Percentiles rank a stretch among this genome's conserved stretches.
Conservation (phyloP, 805 yeast genomes). For the Geotrichum ghanense region DNA sequence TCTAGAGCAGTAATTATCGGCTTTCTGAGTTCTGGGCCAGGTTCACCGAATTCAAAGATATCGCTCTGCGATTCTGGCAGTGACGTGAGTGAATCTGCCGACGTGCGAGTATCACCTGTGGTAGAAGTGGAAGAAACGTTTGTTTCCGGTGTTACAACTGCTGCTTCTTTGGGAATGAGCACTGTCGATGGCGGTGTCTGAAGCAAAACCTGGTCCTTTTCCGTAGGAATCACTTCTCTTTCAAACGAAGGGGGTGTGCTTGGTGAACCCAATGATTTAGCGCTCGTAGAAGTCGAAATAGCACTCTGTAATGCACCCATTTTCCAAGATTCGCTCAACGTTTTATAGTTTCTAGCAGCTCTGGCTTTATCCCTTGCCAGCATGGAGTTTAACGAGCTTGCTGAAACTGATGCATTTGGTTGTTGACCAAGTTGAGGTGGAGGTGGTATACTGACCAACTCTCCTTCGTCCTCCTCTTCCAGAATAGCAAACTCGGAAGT, state of each 20-base stretch:
- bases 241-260: too few species aligned
- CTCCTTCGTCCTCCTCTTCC: constrained; percentile 3
- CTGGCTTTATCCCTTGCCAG: not conserved
- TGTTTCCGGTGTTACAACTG: not conserved
- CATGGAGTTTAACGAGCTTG: not conserved
- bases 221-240: too few species aligned
- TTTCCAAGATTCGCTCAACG: not conserved
- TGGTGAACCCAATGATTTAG: too few species aligned
- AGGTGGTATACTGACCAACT: not conserved
- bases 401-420: not conserved
- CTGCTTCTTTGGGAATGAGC: not conserved
- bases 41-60: constrained; percentile 1
- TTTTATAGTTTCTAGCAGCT: not conserved
- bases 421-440: not conserved
- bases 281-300: not conserved
- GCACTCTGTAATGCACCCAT: not conserved
- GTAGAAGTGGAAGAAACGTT: not conserved
- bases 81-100: not conserved
- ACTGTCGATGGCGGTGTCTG: not conserved
- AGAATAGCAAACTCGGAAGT: not conserved
- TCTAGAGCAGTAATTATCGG: not conserved
- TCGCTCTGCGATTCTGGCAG: not conserved
- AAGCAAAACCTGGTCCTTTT: too few species aligned
- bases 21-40: not conserved
- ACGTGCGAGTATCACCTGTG: not conserved